phyloP scores from a whole-genome alignment of 176 grass and related monocot species.

The Saccharum spontaneum region DNA sequence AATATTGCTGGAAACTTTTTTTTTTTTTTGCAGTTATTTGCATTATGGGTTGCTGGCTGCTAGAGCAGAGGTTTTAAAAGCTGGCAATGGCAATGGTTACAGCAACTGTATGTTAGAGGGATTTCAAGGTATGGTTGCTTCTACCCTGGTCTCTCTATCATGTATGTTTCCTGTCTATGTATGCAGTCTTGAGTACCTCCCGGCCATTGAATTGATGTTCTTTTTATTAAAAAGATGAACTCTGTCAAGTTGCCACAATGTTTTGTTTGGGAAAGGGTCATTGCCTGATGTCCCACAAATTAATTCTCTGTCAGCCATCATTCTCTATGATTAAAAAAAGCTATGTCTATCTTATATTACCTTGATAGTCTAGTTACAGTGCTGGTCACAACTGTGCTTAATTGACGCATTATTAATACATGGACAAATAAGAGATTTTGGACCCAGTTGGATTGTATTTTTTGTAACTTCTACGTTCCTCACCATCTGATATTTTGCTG shows the following conservation, averaged over 20 bases:
- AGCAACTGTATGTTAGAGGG: conserved; percentile 83
- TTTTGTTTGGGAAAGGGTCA: neutral
- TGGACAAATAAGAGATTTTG: neutral
- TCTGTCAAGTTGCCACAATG: neutral
- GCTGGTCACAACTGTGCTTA: neutral
- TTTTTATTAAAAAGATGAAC: neutral
- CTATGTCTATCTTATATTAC: neutral
- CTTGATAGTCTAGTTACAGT: neutral
- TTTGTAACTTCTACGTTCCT: neutral
- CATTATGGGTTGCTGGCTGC: conserved; percentile 89
- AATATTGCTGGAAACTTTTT: neutral
- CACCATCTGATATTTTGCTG: neutral
- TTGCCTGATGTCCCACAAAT: neutral
- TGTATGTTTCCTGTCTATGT: neutral
- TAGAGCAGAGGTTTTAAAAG: conserved; percentile 96
- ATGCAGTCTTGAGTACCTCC: neutral
- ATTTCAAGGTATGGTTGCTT: conserved; percentile 56
- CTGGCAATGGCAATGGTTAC: conserved; percentile 52
- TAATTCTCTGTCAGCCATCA: neutral
- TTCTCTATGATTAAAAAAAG: neutral
- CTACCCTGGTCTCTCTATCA: neutral
- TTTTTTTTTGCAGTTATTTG: conserved; percentile 59
- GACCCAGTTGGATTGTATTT: neutral
- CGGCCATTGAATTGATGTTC: neutral
- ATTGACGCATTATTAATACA: neutral